Percentiles rank a stretch among this genome's conserved stretches.
Evolutionary conservation across 2,329 filamentous ascomycete species (phyloP).

Genomic region (Diaporthe sp.): DNA sequence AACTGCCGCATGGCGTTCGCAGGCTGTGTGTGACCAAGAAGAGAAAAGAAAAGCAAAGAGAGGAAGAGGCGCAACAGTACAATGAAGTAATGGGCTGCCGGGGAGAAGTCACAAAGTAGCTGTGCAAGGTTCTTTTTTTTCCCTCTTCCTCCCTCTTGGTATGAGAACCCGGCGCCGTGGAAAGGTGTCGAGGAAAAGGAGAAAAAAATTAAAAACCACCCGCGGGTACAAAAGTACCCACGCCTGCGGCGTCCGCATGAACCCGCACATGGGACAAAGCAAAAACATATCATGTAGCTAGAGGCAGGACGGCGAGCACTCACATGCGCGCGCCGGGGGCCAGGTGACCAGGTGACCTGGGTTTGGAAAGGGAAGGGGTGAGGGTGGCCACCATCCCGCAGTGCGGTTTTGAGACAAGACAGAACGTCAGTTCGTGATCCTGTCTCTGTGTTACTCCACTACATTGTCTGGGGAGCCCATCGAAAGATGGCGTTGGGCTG

Average conservation of each 20-base stretch:
- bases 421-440: conserved; percentile 28
- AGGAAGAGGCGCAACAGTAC: background rate
- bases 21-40: conserved; percentile 13
- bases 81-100: background rate
- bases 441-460: conserved; percentile 20
- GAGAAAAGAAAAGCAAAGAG: background rate
- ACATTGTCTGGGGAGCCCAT: conserved; percentile 5
- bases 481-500: background rate
- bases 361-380: background rate
- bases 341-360: background rate
- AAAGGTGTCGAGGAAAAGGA: conserved; percentile 11
- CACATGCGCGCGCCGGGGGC: background rate
- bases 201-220: background rate
- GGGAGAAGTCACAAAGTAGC: too few relatives aligned
- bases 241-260: conserved; percentile 16
- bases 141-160: background rate
- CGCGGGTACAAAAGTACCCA: conserved; percentile 13
- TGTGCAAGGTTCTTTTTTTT: too few relatives aligned
- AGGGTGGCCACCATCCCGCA: background rate
- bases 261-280: conserved; percentile 26
- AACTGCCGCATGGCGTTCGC: conserved; percentile 40
- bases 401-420: conserved; percentile 23
- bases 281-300: conserved; percentile 1
- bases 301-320: conserved; percentile 24
- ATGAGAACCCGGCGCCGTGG: conserved; percentile 21